phyloP scores from a whole-genome alignment of 2,329 filamentous ascomycete species.

The Cladophialophora exuberans region DNA sequence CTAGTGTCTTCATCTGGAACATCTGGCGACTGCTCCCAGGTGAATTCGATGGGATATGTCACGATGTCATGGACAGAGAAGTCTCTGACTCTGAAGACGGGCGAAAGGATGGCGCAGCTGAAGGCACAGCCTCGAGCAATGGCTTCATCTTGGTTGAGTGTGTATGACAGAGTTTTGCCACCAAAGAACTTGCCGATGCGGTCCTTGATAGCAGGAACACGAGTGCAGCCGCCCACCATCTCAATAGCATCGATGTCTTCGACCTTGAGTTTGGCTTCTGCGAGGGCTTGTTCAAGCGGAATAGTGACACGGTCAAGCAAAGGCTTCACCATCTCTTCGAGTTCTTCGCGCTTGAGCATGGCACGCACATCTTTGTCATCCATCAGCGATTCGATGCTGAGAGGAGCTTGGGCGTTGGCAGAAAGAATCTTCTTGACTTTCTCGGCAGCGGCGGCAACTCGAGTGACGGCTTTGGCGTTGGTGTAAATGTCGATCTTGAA shows the following conservation, averaged over 20 bases:
- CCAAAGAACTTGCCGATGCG: conserved; percentile 82
- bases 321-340: conserved; percentile 87
- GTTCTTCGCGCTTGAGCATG: conserved; percentile 90
- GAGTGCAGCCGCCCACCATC: conserved; percentile 91
- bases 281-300: conserved; percentile 87
- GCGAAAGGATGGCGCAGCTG: conserved; percentile 95
- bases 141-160: conserved; percentile 97
- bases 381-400: conserved; percentile 99
- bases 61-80: conserved; percentile 97
- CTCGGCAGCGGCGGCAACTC: conserved; percentile 86
- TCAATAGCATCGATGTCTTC: conserved; percentile 94
- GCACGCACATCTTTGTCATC: conserved; percentile 90
- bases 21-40: conserved; percentile 97
- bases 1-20: conserved; percentile 98
- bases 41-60: conserved; percentile 97
- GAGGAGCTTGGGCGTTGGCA: conserved; percentile 85
- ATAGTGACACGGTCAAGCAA: conserved; percentile 72
- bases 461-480: conserved; percentile 86
- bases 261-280: conserved; percentile 86
- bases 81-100: conserved; percentile 97
- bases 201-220: conserved; percentile 91
- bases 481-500: conserved; percentile 95
- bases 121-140: conserved; percentile 95
- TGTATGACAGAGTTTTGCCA: conserved; percentile 89
- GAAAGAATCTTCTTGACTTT: conserved; percentile 99